phyloP scores from a whole-genome alignment of 2,329 filamentous ascomycete species.

The Colletotrichum musicola region DNA sequence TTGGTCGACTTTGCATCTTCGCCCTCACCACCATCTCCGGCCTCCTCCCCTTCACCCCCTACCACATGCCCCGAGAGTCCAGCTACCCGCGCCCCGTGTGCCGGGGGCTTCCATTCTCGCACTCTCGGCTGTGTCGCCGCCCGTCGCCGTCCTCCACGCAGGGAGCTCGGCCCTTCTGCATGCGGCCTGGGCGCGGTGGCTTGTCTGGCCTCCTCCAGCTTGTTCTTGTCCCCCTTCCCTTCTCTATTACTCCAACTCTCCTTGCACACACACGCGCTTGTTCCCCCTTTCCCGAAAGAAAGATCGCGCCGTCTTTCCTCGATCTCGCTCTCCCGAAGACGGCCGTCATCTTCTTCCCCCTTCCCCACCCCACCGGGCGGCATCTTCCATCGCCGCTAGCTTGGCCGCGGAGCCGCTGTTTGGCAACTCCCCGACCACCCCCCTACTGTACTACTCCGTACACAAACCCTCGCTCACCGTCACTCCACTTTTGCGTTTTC shows the following conservation, averaged over 20 bases:
- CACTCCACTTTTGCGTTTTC: slow-evolving; percentile 22
- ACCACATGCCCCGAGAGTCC: not conserved
- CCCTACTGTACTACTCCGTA: not conserved
- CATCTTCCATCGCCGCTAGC: slow-evolving; percentile 34
- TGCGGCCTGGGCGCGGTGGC: slow-evolving; percentile 39
- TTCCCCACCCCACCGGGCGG: slow-evolving; percentile 3
- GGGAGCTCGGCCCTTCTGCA: slow-evolving; percentile 39
- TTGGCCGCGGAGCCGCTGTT: slow-evolving; percentile 25
- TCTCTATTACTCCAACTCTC: not conserved
- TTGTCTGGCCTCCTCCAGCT: slow-evolving; percentile 28
- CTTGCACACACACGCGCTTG: not conserved
- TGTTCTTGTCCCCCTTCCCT: slow-evolving; percentile 13
- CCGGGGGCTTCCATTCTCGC: slow-evolving; percentile 31
- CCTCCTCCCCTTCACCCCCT: slow-evolving; percentile 12
- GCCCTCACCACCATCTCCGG: slow-evolving; percentile 18
- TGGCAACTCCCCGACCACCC: slow-evolving; percentile 3
- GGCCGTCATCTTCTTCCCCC: slow-evolving; percentile 14
- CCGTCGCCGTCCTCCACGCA: slow-evolving; percentile 29
- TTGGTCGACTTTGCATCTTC: slow-evolving; percentile 1
- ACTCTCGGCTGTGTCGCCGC: slow-evolving; percentile 35
- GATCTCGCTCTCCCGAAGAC: slow-evolving; percentile 26
- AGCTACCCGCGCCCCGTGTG: slow-evolving; percentile 27
- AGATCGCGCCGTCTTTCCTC: slow-evolving; percentile 26
- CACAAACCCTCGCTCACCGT: slow-evolving; percentile 8
- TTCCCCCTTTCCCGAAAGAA: slow-evolving; percentile 13